These are phyloP conservation scores for Didymella keratinophila DNA, from an alignment of 2,329 filamentous ascomycete species.

Conservation along the genomic window DNA sequence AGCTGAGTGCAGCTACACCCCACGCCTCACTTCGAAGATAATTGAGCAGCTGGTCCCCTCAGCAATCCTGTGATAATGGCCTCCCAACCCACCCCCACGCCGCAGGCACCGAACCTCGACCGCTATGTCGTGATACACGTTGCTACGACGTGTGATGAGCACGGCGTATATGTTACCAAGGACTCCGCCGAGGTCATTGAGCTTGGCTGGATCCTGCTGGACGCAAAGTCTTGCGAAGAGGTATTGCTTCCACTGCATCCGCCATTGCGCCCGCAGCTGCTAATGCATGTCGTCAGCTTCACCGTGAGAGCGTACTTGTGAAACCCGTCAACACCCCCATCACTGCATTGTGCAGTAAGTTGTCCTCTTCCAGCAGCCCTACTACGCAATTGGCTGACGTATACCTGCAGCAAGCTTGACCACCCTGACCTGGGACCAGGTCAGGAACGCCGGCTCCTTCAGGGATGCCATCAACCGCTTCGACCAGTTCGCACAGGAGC, in stretches of 20 bases:
- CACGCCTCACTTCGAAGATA: slow-evolving; percentile 7
- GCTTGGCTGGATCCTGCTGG: slow-evolving; percentile 95
- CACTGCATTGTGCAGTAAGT: slow-evolving; percentile 96
- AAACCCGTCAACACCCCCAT: slow-evolving; percentile 99
- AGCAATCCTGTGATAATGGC: slow-evolving; percentile 33
- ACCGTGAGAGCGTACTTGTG: slow-evolving; percentile 94
- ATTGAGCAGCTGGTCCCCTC: slow-evolving; percentile 15
- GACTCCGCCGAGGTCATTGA: slow-evolving; percentile 99
- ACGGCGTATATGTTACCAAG: slow-evolving; percentile 98
- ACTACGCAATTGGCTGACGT: slow-evolving; percentile 39
- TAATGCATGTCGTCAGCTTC: slow-evolving; percentile 68
- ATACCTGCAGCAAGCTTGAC: slow-evolving; percentile 81
- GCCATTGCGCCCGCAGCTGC: slow-evolving; percentile 25
- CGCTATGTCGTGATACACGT: slow-evolving; percentile 98
- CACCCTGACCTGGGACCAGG: slow-evolving; percentile 98
- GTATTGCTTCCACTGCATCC: slow-evolving; percentile 56
- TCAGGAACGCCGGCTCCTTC: slow-evolving; percentile 96
- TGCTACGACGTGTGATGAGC: slow-evolving; percentile 97
- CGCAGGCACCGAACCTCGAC: slow-evolving; percentile 68
- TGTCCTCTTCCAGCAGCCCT: slow-evolving; percentile 5
- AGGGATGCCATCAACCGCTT: slow-evolving; percentile 95
- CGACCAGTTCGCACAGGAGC: slow-evolving; percentile 90
- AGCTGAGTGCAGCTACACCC: slow-evolving; percentile 18
- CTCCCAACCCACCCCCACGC: slow-evolving; percentile 39
- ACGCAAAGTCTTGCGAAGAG: slow-evolving; percentile 91